A percentile compares a stretch with the other conserved stretches of the same genome.
Conservation (phyloP, 2,329 filamentous ascomycete species). For the Calonectria multiphialidica region DNA sequence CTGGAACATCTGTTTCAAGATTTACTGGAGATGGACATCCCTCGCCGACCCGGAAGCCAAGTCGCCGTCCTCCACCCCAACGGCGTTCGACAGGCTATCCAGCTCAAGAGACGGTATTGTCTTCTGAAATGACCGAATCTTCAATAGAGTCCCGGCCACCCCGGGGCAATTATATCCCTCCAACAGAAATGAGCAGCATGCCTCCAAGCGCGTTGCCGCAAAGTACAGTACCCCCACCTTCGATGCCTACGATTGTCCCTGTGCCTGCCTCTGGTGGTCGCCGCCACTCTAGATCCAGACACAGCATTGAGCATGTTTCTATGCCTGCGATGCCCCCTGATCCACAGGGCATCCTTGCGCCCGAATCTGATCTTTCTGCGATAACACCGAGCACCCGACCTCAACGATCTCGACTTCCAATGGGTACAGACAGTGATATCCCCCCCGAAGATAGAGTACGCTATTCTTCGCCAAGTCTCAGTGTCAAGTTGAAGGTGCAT, state of each 20-base stretch:
- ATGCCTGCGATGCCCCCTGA: conserved; percentile 70
- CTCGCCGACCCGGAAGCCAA: conserved; percentile 57
- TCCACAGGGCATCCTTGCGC: conserved; percentile 57
- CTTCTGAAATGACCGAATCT: conserved; percentile 52
- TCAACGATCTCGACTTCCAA: conserved; percentile 59
- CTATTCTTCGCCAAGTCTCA: conserved; percentile 60
- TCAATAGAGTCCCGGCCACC: conserved; percentile 47
- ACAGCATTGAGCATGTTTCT: conserved; percentile 51
- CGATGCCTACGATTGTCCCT: conserved; percentile 36
- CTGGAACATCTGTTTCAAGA: conserved; percentile 71
- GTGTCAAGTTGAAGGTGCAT: conserved; percentile 71
- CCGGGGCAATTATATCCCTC: conserved; percentile 42
- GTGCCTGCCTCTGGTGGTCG: conserved; percentile 40
- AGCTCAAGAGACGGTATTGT: conserved; percentile 44
- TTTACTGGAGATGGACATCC: conserved; percentile 78
- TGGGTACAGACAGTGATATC: conserved; percentile 59
- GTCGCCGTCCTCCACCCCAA: conserved; percentile 45
- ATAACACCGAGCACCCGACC: conserved; percentile 50
- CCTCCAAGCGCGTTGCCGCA: conserved; percentile 23
- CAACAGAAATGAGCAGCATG: conserved; percentile 26
- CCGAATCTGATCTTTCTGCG: conserved; percentile 46
- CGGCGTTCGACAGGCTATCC: conserved; percentile 47
- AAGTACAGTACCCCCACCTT: conserved; percentile 14
- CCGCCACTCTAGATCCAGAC: conserved; percentile 54
- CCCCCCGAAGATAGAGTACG: conserved; percentile 50